A percentile compares a stretch with the other conserved stretches of the same genome.
Evolutionary conservation across 75 land plant genomes (phyloP).

Genomic region (Picea sitchensis): DNA sequence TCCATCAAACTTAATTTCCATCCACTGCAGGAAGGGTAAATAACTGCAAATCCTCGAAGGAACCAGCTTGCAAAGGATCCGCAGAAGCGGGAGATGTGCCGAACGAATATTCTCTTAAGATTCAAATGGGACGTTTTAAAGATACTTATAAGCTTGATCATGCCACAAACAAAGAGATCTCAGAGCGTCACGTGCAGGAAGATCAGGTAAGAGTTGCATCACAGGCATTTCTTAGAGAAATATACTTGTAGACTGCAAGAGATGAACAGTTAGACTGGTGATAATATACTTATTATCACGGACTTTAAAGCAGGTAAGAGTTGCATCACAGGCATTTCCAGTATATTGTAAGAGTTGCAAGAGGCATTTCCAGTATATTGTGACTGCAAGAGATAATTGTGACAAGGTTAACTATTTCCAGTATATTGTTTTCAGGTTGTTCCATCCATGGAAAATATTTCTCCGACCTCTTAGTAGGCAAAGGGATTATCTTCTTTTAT

Average conservation of each 20-base stretch:
- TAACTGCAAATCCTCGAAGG: neutral
- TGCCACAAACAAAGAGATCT: neutral
- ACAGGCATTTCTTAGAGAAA: neutral
- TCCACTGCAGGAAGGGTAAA: neutral
- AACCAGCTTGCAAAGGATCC: neutral
- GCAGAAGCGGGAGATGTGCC: neutral
- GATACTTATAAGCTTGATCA: neutral
- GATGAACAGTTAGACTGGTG: too few species aligned
- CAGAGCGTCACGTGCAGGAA: neutral
- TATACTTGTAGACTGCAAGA: neutral
- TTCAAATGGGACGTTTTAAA: too few species aligned
- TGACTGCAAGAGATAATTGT: neutral
- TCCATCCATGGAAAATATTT: neutral
- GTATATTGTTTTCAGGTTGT: neutral
- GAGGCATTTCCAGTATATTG: too few species aligned
- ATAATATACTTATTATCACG: too few species aligned
- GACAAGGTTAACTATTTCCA: neutral
- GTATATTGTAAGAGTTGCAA: too few species aligned
- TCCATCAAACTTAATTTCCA: neutral
- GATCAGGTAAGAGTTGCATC: neutral
- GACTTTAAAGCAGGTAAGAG: too few species aligned
- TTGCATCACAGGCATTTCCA: too few species aligned
- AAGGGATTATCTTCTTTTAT: too few species aligned
- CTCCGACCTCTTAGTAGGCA: too few species aligned
- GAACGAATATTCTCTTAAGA: neutral